A percentile compares a stretch with the other conserved stretches of the same genome.
Conservation (phyloP, 345 rosid genomes). For the Eucalyptus urophylla region DNA sequence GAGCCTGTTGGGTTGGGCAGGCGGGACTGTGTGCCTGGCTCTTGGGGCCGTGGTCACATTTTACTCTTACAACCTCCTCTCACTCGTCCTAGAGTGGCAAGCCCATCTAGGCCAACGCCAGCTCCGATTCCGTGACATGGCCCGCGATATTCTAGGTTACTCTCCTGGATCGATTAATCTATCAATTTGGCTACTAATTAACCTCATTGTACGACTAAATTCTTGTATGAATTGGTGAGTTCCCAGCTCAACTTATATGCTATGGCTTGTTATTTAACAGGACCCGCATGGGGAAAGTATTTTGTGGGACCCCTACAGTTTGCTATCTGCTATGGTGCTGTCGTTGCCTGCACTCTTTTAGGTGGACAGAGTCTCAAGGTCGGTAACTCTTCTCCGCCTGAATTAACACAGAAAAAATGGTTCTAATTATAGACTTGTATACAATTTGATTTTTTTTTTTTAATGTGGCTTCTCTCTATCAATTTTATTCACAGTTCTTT, state of each 20-base stretch:
- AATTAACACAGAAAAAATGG: not conserved
- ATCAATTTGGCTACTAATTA: not conserved
- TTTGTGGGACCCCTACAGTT: slow-evolving; percentile 47
- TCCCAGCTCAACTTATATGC: not conserved
- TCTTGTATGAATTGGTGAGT: not conserved
- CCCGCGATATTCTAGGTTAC: slow-evolving; percentile 8
- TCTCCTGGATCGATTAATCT: not conserved
- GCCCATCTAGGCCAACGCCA: slow-evolving; percentile 10
- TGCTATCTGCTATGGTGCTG: slow-evolving; percentile 39
- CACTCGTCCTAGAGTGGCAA: slow-evolving; percentile 19
- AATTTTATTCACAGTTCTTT: not conserved
- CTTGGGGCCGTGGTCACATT: slow-evolving; percentile 5
- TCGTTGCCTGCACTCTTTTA: slow-evolving; percentile 15
- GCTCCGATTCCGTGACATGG: slow-evolving; percentile 23
- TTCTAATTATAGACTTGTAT: not conserved
- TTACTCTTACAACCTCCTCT: slow-evolving; percentile 23
- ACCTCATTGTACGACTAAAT: not conserved
- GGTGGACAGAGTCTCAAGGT: slow-evolving; percentile 60
- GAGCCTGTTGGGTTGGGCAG: slow-evolving; percentile 16
- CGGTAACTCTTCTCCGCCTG: not conserved
- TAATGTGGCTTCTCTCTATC: not conserved
- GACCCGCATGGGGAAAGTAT: slow-evolving; percentile 41
- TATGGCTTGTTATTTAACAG: slow-evolving; percentile 1
- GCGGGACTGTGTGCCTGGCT: not conserved
- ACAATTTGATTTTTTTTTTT: not conserved